Evolutionary conservation across 768 basidiomycete species (phyloP).

Genomic region (Cantharellus anzutake): DNA sequence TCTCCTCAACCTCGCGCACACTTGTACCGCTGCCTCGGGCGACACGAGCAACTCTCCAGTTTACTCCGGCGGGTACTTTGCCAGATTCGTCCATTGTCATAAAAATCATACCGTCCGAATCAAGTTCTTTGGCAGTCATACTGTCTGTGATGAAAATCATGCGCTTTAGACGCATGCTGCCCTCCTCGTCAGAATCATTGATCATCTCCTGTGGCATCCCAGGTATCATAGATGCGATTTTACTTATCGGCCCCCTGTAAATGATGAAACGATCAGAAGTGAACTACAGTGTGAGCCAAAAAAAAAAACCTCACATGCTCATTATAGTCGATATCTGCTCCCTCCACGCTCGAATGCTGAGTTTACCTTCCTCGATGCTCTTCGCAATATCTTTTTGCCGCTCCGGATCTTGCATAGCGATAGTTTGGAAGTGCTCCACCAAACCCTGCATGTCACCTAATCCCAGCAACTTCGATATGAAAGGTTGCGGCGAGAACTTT

Average conservation of each 20-base stretch:
- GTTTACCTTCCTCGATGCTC: constrained; percentile 91
- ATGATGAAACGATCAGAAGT: constrained; percentile 5
- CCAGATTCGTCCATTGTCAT: constrained; percentile 63
- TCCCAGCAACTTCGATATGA: constrained; percentile 90
- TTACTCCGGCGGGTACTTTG: constrained; percentile 57
- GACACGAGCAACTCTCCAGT: constrained; percentile 77
- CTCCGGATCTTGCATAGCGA: constrained; percentile 84
- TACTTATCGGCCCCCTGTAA: constrained; percentile 88
- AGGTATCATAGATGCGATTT: constrained; percentile 98
- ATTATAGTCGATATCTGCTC: constrained; percentile 96
- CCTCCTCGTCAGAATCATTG: constrained; percentile 88
- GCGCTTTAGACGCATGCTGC: constrained; percentile 75
- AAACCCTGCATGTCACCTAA: constrained; percentile 93
- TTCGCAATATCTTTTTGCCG: constrained; percentile 97
- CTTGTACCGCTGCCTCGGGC: constrained; percentile 87
- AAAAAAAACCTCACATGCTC: constrained; percentile 51
- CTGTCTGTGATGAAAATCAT: constrained; percentile 98
- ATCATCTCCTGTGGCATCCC: constrained; percentile 84
- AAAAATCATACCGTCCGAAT: constrained; percentile 86
- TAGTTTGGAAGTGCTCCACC: constrained; percentile 97
- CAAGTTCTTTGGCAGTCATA: constrained; percentile 85
- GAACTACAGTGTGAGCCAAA: constrained; percentile 4
- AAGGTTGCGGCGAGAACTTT: constrained; percentile 86
- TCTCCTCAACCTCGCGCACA: constrained; percentile 93
- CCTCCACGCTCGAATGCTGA: constrained; percentile 92